phyloP scores from a whole-genome alignment of 768 basidiomycete species.

The Termitomyces sp. region DNA sequence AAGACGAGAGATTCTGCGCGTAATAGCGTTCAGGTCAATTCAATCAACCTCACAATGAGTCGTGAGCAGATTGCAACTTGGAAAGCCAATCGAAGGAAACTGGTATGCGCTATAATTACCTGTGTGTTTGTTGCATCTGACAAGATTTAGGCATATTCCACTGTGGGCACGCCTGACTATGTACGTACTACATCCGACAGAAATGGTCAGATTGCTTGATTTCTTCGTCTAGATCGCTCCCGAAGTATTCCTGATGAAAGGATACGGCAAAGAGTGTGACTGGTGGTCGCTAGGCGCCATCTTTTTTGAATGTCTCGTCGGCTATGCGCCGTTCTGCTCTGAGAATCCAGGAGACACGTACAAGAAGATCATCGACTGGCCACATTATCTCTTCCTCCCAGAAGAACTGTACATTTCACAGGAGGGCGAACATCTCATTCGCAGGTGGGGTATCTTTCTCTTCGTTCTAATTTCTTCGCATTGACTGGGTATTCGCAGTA shows the following conservation, averaged over 20 bases:
- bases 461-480: background rate
- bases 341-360: slow-evolving; percentile 98
- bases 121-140: background rate
- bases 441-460: slow-evolving; percentile 45
- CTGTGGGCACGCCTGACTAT: slow-evolving; percentile 62
- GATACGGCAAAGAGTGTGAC: slow-evolving; percentile 98
- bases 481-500: slow-evolving; percentile 33
- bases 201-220: background rate
- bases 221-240: slow-evolving; percentile 71
- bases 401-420: slow-evolving; percentile 92
- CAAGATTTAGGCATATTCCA: slow-evolving; percentile 78
- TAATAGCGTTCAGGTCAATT: slow-evolving; percentile 97
- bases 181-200: slow-evolving; percentile 34
- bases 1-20: slow-evolving; percentile 61
- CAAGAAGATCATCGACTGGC: slow-evolving; percentile 97
- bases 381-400: slow-evolving; percentile 85
- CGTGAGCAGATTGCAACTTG: slow-evolving; percentile 97
- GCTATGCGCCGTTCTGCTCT: slow-evolving; percentile 96
- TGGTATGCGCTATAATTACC: slow-evolving; percentile 42
- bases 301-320: slow-evolving; percentile 98
- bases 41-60: slow-evolving; percentile 96
- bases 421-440: slow-evolving; percentile 88
- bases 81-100: slow-evolving; percentile 96
- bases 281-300: slow-evolving; percentile 99
- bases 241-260: slow-evolving; percentile 95